Evolutionary conservation across 225 moss, liverwort and hornwort genomes (phyloP).

Genomic region (Physcomitrium patens): DNA sequence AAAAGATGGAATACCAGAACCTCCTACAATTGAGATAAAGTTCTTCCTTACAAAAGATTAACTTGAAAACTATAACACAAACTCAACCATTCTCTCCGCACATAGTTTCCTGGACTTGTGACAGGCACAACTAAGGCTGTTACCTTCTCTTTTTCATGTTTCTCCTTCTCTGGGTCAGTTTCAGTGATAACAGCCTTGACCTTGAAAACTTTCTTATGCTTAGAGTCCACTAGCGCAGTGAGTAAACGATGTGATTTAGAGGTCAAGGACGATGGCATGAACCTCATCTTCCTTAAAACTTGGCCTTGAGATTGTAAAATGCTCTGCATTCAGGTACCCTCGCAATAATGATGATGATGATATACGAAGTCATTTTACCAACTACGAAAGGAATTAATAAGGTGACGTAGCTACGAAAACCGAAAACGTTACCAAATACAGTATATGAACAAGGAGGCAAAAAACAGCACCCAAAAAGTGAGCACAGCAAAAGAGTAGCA

Average conservation of each 20-base stretch:
- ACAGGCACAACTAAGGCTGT: background rate
- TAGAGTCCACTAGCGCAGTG: conserved; percentile 94
- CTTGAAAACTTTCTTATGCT: conserved; percentile 95
- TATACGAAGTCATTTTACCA: background rate
- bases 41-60: background rate
- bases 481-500: conserved; percentile 14
- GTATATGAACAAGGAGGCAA: conserved; percentile 20
- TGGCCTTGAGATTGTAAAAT: conserved; percentile 97
- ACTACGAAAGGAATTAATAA: background rate
- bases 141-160: conserved; percentile 95
- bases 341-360: conserved; percentile 19
- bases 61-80: conserved; percentile 21
- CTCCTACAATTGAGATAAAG: no score
- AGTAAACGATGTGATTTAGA: conserved; percentile 98
- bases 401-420: conserved; percentile 5
- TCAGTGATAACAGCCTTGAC: conserved; percentile 91
- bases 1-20: no score
- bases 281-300: conserved; percentile 90
- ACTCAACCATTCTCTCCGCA: conserved; percentile 9
- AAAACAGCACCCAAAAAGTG: conserved; percentile 24
- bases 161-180: conserved; percentile 94
- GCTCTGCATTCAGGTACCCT: conserved; percentile 53
- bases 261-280: conserved; percentile 97
- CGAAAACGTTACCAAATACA: conserved; percentile 8
- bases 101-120: conserved; percentile 8